Base-by-base conservation (phyloP, 2,329 filamentous ascomycete genomes). In the Teratosphaeria gauchensis region DNA sequence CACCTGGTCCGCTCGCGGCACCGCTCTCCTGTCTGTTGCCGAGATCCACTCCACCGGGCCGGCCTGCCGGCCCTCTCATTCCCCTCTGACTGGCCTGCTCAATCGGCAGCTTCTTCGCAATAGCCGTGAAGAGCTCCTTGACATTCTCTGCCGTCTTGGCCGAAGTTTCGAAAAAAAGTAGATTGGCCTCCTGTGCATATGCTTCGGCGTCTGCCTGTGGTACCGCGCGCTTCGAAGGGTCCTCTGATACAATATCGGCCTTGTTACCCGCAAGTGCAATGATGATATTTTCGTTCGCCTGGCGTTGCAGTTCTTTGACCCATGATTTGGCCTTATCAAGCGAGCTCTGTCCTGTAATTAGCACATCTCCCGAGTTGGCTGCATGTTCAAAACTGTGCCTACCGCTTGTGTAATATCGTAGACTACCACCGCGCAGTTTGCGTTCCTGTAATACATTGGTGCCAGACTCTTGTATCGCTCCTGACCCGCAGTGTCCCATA, bases 401-500 rank as follows among this genome's bases (percentile, higher is more conserved):
- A 99, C 94, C 66, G 94, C 90, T 84, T 99, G 94, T 72, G 94
- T 99, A 72, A 99, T 97, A 78, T 99, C 94, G 77, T 99, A 99
- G 66, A 99, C 94, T 54, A 99, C 92, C 33, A 99, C 92, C 60
- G 95, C 94, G 78, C 94, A 97, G 84, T 99, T 97, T 68, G 95
- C 95, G 75, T 99, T 99, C 69, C 95, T 83, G 80, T 99, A 99
- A 82, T 99, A 99, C 94, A 99, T 99, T 69, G 94, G 94, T 35
- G 94, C 94, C 66, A 99, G 82, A 12, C 94, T 97, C 82, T 97
- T 97, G 84, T 97, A 99, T 72, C 95, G 86, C 78, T 99, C 94
- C 79, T 99, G 94, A 64, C 94, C 94, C 63, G 94, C 94, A 9
- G 94, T 99, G 77, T 96, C 92, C 92, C 94, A 99, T 73, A 99